Evolutionary conservation across 352 stramenopile species (phyloP), one percentile per base, ranked within the genome.

Genomic region (Globisporangium lucens): DNA sequence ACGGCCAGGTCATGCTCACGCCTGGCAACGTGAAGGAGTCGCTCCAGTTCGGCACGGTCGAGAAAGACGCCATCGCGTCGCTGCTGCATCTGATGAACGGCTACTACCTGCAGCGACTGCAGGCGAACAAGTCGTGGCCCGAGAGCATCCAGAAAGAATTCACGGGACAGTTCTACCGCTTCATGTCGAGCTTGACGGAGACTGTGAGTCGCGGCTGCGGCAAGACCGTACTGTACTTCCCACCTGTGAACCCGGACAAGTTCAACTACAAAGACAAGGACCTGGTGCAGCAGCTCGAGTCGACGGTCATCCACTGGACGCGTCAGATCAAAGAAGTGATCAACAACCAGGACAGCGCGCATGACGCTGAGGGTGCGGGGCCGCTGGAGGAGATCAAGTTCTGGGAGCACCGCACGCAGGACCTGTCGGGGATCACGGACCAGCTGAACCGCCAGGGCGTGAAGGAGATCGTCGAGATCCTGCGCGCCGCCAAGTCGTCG

Each of bases 321-420:
- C 76, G 95, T 3, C 96, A 99, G 71, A 98, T 99, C 71, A 99
- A 98, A 69, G 94, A 98, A 65, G 93, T 99, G 24, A 93, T 98
- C 47, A 98, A 98, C 73, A 98, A 97, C 71, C 93, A 98, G 64
- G 90, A 98, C 75, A 97, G 97, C 47, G 89, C 82, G 0, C 84
- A 97, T 61, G 89, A 97, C 59, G 86, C 89, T 0, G 95, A 98
- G 66, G 94, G 84, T 2, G 85, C 92, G 0, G 94, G 95, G 0
- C 95, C 95, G 2, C 70, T 99, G 0, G 91, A 98, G 69, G 95
- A 98, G 76, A 98, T 99, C 69, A 94, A 98, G 66, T 98, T 98
- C 71, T 98, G 95, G 95, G 83, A 96, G 35, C 86, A 91, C 61
- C 90, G 95, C 12, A 97, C 90, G 0, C 75, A 97, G 65, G 95